Evolutionary conservation across 441 rosid genomes (phyloP), one percentile per base, ranked within the genome.

Genomic region (Cnidoscolus chayamansa): DNA sequence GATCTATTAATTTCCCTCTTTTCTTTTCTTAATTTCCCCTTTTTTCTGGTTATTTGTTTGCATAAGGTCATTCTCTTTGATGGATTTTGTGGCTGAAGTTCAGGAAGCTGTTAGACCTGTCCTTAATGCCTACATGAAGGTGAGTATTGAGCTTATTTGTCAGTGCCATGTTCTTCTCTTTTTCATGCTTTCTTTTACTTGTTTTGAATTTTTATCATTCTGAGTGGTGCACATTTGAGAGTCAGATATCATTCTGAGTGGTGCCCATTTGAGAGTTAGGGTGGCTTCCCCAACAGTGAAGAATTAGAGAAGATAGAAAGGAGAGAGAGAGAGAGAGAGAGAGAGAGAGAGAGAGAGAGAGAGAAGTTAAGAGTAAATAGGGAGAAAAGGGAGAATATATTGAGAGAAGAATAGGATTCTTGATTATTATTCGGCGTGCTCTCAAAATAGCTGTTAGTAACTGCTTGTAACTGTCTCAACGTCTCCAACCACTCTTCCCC

Each of bases 91-190:
- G 69, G 78, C 84, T 17, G 98, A 95, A 83, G 87, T 93, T 82
- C 97, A 91, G 65, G 97, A 93, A 77, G 90, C 88, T 70, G 79
- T 91, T 67, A 86, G 85, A 78, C 97, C 97, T 32, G 95, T 91
- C 61, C 87, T 93, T 74, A 74, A 65, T 83, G 97, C 98, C 31
- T 88, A 88, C 77, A 85, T 86, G 75, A 93, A 93, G 88, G 99
- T 84, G 47, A 72, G 74, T 54, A 51, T 49, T 58, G 31, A 61
- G 47, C n/a, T 35, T 19, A 63, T 59, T 55, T 17, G 16, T 10
- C 16, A 17, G 9, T 54, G 62, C 30, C 66, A 37, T 40, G 7
- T 35, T 62, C 48, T 37, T 6, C 37, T 11, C 17, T n/a, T 20
- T 30, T 13, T 0, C 62, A 0, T 48, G 51, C 7, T 3, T 57